Conservation (phyloP, 2,329 filamentous ascomycete genomes). For the Xylariales sp. region DNA sequence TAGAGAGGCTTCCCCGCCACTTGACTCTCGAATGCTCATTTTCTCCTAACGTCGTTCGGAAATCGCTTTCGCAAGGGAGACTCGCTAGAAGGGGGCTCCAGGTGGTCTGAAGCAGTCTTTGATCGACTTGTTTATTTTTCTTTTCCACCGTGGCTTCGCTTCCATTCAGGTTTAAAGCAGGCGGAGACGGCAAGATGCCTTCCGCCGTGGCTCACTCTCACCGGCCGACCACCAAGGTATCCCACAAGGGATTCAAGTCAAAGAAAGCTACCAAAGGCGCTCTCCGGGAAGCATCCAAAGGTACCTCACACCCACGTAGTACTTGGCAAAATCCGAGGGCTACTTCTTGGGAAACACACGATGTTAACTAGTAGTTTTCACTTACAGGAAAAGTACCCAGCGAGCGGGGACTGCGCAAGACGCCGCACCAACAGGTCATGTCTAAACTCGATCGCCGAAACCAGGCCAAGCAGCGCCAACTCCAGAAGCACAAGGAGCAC, state of each 20-base stretch:
- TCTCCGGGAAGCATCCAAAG: slow-evolving; percentile 80
- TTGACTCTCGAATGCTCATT: too few species aligned
- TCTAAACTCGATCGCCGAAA: slow-evolving; percentile 95
- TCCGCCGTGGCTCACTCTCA: slow-evolving; percentile 74
- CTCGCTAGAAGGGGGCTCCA: too few species aligned
- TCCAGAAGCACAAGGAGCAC: slow-evolving; percentile 79
- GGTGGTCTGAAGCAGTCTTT: too few species aligned
- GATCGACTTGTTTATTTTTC: too few species aligned
- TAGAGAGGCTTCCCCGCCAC: too few species aligned
- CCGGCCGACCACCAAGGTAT: slow-evolving; percentile 83
- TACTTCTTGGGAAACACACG: too few species aligned
- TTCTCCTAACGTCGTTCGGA: too few species aligned
- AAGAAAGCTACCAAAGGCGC: slow-evolving; percentile 85
- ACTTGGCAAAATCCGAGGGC: too few species aligned
- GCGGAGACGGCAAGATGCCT: slow-evolving; percentile 70
- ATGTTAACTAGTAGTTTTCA: too few species aligned
- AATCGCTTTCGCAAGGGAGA: too few species aligned
- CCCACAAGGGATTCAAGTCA: slow-evolving; percentile 89
- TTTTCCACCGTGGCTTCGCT: slow-evolving; percentile 71
- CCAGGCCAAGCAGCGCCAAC: slow-evolving; percentile 85
- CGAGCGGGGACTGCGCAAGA: slow-evolving; percentile 74
- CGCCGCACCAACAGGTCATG: slow-evolving; percentile 94
- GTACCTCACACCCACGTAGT: too few species aligned
- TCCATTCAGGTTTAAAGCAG: slow-evolving; percentile 86
- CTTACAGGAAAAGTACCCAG: slow-evolving; percentile 70